Evolutionary conservation across 73 alveolate species (phyloP).

Genomic region (Paramecium bursaria): DNA sequence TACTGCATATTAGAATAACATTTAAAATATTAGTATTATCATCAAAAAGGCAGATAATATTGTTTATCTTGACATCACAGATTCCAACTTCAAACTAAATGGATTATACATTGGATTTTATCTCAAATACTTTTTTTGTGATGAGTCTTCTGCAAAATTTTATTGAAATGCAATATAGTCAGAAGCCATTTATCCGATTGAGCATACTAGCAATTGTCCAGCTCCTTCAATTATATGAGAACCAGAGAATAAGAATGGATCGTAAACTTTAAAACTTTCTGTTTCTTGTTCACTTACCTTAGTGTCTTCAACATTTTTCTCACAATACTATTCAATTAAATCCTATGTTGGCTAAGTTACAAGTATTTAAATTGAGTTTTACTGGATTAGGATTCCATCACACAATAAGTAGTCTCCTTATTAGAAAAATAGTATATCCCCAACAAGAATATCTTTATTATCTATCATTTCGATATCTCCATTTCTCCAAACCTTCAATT

Average conservation of each 20-base stretch:
- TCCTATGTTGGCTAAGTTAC: constrained; percentile 20
- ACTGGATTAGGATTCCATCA: constrained; percentile 49
- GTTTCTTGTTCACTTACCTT: not conserved
- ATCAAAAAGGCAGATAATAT: not conserved
- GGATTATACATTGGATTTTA: constrained; percentile 57
- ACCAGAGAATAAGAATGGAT: constrained; percentile 34
- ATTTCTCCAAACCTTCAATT: constrained; percentile 31
- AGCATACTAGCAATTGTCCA: constrained; percentile 3
- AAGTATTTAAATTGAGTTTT: not conserved
- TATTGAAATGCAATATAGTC: constrained; percentile 16
- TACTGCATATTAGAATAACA: not conserved
- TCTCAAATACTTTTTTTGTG: constrained; percentile 4
- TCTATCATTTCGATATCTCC: constrained; percentile 15
- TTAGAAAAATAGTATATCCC: constrained; percentile 24
- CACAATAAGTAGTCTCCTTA: constrained; percentile 46
- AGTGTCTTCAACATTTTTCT: constrained; percentile 2
- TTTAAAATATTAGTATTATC: too few species aligned
- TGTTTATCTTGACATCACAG: not conserved
- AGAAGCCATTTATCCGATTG: constrained; percentile 22
- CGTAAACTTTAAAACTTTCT: not conserved
- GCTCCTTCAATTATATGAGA: constrained; percentile 32
- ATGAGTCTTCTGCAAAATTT: constrained; percentile 12
- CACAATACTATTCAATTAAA: not conserved
- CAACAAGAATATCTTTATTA: constrained; percentile 18
- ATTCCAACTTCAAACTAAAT: constrained; percentile 27